Evolutionary conservation across 164 flowering plant species (phyloP).

Genomic region (Vitis cinerea): DNA sequence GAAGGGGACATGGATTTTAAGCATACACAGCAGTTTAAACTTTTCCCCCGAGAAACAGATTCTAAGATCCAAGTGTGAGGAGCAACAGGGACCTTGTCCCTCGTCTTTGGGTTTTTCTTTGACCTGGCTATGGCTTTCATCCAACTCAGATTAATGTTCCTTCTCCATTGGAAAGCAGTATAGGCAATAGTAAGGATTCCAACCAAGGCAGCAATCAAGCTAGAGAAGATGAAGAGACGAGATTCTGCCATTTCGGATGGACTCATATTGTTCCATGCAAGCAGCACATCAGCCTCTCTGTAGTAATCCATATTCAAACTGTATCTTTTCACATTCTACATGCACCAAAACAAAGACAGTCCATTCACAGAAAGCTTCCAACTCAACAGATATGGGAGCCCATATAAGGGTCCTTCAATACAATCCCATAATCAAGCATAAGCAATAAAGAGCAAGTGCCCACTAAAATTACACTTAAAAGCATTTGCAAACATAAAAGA

Average conservation of each 20-base stretch:
- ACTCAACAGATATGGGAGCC: background rate
- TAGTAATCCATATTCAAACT: slow-evolving; percentile 55
- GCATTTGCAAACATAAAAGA: background rate
- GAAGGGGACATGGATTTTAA: slow-evolving; percentile 71
- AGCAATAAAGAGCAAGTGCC: background rate
- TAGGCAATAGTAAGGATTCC: slow-evolving; percentile 77
- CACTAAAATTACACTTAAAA: background rate
- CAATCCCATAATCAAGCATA: background rate
- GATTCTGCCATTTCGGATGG: slow-evolving; percentile 55
- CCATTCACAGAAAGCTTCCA: background rate
- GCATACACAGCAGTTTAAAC: slow-evolving; percentile 88
- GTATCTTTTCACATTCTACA: background rate
- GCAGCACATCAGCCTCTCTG: slow-evolving; percentile 26
- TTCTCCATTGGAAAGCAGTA: slow-evolving; percentile 93
- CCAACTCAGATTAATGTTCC: slow-evolving; percentile 82
- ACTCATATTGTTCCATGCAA: slow-evolving; percentile 42
- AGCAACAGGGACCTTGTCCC: slow-evolving; percentile 64
- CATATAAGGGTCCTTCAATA: background rate
- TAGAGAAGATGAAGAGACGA: slow-evolving; percentile 55
- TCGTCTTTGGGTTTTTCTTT: slow-evolving; percentile 76
- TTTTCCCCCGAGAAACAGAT: slow-evolving; percentile 75
- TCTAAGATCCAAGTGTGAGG: slow-evolving; percentile 77
- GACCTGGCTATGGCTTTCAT: slow-evolving; percentile 89
- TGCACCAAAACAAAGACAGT: background rate
- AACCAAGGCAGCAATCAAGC: slow-evolving; percentile 61